Percentiles rank a stretch among this genome's conserved stretches.
These are phyloP conservation scores for Sarcodon sp. DNA, from an alignment of 768 basidiomycete genomes.

Conservation along the genomic window DNA sequence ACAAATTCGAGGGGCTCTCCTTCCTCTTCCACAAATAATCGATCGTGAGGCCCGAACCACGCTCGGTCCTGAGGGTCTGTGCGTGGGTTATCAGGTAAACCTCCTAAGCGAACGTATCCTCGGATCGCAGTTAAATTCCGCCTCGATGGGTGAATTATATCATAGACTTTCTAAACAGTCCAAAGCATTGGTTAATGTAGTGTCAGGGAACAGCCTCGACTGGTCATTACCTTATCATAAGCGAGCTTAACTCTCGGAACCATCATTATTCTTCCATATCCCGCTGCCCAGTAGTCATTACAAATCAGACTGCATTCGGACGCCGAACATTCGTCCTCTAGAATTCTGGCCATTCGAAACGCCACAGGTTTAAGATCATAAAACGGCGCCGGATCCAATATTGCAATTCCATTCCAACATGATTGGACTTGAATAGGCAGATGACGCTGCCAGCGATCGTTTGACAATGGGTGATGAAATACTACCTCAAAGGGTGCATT, in stretches of 20 bases:
- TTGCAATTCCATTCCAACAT: slow-evolving; percentile 97
- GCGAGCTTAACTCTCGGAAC: slow-evolving; percentile 94
- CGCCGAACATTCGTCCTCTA: slow-evolving; percentile 87
- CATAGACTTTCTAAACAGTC: slow-evolving; percentile 66
- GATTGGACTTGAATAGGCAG: slow-evolving; percentile 93
- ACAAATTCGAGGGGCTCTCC: slow-evolving; percentile 61
- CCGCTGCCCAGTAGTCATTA: slow-evolving; percentile 96
- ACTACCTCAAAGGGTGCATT: slow-evolving; percentile 94
- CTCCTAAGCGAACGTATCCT: slow-evolving; percentile 90
- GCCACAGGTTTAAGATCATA: slow-evolving; percentile 83
- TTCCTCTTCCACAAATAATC: slow-evolving; percentile 87
- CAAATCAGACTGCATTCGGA: slow-evolving; percentile 94
- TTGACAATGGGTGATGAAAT: slow-evolving; percentile 74
- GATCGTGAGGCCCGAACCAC: slow-evolving; percentile 97
- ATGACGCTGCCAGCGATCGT: slow-evolving; percentile 78
- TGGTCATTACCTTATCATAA: slow-evolving; percentile 63
- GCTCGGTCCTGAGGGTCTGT: slow-evolving; percentile 96
- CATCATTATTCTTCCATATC: slow-evolving; percentile 96
- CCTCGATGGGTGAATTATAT: slow-evolving; percentile 84
- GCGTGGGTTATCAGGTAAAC: slow-evolving; percentile 88
- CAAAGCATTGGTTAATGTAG: background rate
- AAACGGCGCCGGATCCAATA: slow-evolving; percentile 92
- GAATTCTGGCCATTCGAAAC: slow-evolving; percentile 91
- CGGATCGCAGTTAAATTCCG: slow-evolving; percentile 94
- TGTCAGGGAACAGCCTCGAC: background rate